Conservation (phyloP, 1,139 yeast species). For the Pneumocystis carinii region DNA sequence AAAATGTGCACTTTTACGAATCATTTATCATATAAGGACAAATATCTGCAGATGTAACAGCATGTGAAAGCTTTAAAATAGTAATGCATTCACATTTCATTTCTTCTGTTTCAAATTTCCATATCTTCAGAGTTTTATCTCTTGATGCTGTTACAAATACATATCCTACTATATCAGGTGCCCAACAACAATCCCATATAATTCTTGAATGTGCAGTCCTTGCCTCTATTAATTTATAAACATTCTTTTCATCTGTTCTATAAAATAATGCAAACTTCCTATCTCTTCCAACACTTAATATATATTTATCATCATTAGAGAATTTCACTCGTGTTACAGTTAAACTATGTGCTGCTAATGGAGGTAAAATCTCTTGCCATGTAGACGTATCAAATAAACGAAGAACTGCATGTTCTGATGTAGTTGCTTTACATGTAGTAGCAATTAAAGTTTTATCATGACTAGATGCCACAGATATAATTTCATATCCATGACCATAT, state of each 20-base stretch:
- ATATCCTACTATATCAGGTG: slow-evolving; percentile 17
- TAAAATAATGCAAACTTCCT: slow-evolving; percentile 72
- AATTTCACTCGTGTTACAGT: slow-evolving; percentile 75
- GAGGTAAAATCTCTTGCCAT: slow-evolving; percentile 44
- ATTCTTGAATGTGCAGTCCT: slow-evolving; percentile 79
- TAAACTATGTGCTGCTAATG: slow-evolving; percentile 49
- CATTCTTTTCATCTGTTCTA: slow-evolving; percentile 30
- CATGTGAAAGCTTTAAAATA: slow-evolving; percentile 23
- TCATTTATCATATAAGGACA: slow-evolving; percentile 19
- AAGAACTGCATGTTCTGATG: slow-evolving; percentile 69
- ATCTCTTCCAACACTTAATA: slow-evolving; percentile 80
- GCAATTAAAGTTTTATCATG: slow-evolving; percentile 56
- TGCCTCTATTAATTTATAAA: slow-evolving; percentile 24
- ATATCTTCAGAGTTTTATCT: slow-evolving; percentile 37
- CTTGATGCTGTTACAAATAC: slow-evolving; percentile 73
- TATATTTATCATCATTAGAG: slow-evolving; percentile 51
- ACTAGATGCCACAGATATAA: slow-evolving; percentile 60
- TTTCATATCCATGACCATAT: slow-evolving; percentile 95
- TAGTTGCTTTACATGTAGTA: slow-evolving; percentile 83
- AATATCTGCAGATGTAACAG: slow-evolving; percentile 64
- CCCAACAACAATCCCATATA: slow-evolving; percentile 74
- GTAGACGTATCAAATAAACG: slow-evolving; percentile 51
- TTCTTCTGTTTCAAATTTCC: slow-evolving; percentile 14
- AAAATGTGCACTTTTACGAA: background rate
- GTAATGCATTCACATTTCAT: background rate